These are phyloP conservation scores for Scutellaria baicalensis DNA, from an alignment of 257 asterid genomes.

Conservation along the genomic window DNA sequence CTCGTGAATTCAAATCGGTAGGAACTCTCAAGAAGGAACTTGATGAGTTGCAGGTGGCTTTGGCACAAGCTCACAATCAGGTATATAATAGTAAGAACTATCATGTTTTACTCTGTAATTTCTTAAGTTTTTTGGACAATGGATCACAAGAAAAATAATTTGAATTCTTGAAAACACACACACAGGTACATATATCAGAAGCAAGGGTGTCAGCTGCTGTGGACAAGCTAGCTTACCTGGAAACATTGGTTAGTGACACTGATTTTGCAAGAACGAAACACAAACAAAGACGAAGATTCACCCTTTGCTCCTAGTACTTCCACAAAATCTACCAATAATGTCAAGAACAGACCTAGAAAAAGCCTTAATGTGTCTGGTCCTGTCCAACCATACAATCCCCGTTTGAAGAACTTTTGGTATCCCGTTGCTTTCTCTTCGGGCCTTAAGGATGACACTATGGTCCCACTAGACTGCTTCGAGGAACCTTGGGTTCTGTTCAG, in stretches of 20 bases:
- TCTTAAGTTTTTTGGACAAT: neutral
- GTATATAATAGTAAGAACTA: constrained; percentile 15
- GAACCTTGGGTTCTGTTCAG: constrained; percentile 95
- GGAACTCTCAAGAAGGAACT: constrained; percentile 87
- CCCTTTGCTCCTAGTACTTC: constrained; percentile 49
- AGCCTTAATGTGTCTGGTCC: constrained; percentile 84
- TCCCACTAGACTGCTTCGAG: constrained; percentile 89
- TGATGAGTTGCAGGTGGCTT: constrained; percentile 73
- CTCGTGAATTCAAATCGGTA: constrained; percentile 88
- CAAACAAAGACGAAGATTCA: constrained; percentile 26
- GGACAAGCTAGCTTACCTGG: constrained; percentile 90
- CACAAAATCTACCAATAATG: constrained; percentile 10
- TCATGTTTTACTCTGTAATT: neutral
- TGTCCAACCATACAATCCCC: constrained; percentile 53
- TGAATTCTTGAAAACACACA: neutral
- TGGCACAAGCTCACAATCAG: constrained; percentile 74
- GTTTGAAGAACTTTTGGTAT: constrained; percentile 85
- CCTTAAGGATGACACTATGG: constrained; percentile 88
- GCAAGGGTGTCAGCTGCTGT: constrained; percentile 78
- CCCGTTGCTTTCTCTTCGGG: constrained; percentile 86
- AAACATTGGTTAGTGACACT: constrained; percentile 68
- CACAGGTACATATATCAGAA: constrained; percentile 88
- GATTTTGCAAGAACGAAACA: constrained; percentile 49
- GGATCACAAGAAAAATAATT: neutral
- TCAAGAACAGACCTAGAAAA: constrained; percentile 29